Base-by-base conservation (phyloP, 2,329 filamentous ascomycete species). In the Colletotrichum chrysophilum region DNA sequence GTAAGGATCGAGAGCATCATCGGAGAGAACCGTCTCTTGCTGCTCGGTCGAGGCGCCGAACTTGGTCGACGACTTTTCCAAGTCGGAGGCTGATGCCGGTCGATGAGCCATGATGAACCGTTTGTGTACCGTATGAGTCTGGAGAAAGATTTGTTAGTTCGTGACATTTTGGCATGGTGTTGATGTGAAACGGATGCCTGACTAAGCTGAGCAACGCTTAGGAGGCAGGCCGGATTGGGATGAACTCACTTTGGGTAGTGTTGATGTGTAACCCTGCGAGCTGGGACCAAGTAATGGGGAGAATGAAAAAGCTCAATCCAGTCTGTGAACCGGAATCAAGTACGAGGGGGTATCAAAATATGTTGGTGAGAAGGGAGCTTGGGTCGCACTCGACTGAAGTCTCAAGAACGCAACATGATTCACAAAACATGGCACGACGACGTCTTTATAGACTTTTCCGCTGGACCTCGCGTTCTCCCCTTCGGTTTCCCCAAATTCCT, bases 1-100 rank as follows among this genome's bases (percentile, higher is more conserved):
- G 13, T 80, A 80, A 1, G 80, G 77, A 56, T 80, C 77, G 32
- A 77, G 71, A 21, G 75, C 76, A 75, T 65, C 78, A 34, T 78
- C 70, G 4, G 72, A 34, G 14, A 77, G 38, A n/a, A 66, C 66
- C 12, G 43, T 75, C 55, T 80, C 80, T 38, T 79, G 72, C 26
- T 80, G 80, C 32, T 80, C 79, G 26, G 77, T 61, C 16, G 77
- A 68, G 65, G 70, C 64, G 43, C 70, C 73, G 36, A 64, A 70
- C 38, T 79, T 77, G 28, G 71, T 69, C 26, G 67, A 65, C 16
- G 55, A 36, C 30, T 78, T 78, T 13, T 79, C 77, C 75, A 78
- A 21, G 75, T 70, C 74, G 60, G 77, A 79, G 61, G 61, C 52
- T n/a, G 71, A 74, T 24, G 76, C 76, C 65, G 66, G 76, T 36